Conservation (phyloP, 352 stramenopile species). For the Phytophthora kernoviae region DNA sequence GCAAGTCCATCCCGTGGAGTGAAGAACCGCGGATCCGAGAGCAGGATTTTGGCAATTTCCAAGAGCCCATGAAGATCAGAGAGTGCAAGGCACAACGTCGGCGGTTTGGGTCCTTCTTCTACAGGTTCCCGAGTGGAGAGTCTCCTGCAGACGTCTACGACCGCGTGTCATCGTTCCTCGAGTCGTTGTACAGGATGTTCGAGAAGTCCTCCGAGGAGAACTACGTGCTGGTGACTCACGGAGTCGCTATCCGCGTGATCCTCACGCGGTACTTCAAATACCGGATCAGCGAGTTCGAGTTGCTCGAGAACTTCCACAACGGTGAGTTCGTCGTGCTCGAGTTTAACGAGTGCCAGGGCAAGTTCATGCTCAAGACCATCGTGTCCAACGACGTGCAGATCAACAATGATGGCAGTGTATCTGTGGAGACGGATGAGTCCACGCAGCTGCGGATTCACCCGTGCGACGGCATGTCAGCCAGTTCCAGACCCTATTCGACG, state of each 20-base stretch:
- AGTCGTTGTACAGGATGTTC: conserved; percentile 88
- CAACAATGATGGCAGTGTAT: conserved; percentile 44
- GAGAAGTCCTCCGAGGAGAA: conserved; percentile 77
- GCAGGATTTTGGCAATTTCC: conserved; percentile 92
- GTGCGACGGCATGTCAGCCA: conserved; percentile 46
- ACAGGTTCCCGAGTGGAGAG: conserved; percentile 87
- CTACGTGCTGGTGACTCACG: conserved; percentile 88
- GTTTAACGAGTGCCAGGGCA: conserved; percentile 59
- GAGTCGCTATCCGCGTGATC: conserved; percentile 87
- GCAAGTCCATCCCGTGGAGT: conserved; percentile 64
- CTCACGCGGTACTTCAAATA: conserved; percentile 91
- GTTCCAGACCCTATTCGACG: conserved; percentile 58
- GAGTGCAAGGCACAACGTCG: conserved; percentile 80
- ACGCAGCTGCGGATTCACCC: conserved; percentile 53
- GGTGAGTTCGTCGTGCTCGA: conserved; percentile 85
- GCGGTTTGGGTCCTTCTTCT: conserved; percentile 89
- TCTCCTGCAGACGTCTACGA: conserved; percentile 90
- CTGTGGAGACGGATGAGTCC: conserved; percentile 53
- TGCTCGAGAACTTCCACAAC: conserved; percentile 87
- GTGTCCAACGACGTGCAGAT: conserved; percentile 66
- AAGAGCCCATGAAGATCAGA: conserved; percentile 80
- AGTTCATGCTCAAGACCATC: conserved; percentile 70
- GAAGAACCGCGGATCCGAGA: conserved; percentile 90
- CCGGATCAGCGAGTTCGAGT: conserved; percentile 84
- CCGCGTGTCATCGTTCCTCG: conserved; percentile 87